These are phyloP conservation scores for Aschersonia sp. DNA, from an alignment of 2,329 filamentous ascomycete genomes.

Conservation along the genomic window DNA sequence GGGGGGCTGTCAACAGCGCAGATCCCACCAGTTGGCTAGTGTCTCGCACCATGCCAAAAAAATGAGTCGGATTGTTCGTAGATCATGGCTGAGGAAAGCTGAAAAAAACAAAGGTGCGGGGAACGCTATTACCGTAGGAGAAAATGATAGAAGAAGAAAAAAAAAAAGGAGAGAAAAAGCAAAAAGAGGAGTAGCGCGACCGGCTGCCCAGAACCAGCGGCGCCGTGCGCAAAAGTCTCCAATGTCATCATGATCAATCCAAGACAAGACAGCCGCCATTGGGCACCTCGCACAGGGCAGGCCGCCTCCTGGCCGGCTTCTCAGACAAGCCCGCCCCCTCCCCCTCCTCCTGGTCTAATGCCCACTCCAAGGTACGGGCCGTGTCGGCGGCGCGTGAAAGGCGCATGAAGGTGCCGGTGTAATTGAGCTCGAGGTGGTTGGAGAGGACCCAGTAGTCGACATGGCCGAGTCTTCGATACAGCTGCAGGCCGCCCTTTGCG, in stretches of 20 bases:
- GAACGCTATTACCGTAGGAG: no score
- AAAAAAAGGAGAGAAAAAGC: background rate
- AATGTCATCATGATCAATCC: background rate
- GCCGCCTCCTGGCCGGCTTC: conserved; percentile 1
- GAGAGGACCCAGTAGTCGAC: conserved; percentile 5
- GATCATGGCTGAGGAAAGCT: background rate
- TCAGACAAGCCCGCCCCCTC: background rate
- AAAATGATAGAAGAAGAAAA: background rate
- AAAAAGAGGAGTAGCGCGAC: background rate
- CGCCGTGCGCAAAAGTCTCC: background rate
- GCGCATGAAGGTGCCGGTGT: conserved; percentile 5
- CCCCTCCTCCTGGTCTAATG: conserved; percentile 3
- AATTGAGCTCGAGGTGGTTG: conserved; percentile 2
- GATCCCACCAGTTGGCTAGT: no score
- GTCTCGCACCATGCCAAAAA: no score
- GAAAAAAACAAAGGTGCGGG: background rate
- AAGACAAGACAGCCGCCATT: conserved; percentile 4
- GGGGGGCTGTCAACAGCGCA: no score
- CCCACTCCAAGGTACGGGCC: conserved; percentile 4
- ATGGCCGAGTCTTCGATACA: conserved; percentile 2
- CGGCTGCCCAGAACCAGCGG: background rate
- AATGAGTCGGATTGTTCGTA: background rate
- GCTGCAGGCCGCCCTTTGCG: conserved; percentile 2
- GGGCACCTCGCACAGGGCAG: background rate
- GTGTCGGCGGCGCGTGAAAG: conserved; percentile 4